Evolutionary conservation across 768 basidiomycete genomes (phyloP), one percentile per base, ranked within the genome.

Genomic region (Lentinula aciculospora): DNA sequence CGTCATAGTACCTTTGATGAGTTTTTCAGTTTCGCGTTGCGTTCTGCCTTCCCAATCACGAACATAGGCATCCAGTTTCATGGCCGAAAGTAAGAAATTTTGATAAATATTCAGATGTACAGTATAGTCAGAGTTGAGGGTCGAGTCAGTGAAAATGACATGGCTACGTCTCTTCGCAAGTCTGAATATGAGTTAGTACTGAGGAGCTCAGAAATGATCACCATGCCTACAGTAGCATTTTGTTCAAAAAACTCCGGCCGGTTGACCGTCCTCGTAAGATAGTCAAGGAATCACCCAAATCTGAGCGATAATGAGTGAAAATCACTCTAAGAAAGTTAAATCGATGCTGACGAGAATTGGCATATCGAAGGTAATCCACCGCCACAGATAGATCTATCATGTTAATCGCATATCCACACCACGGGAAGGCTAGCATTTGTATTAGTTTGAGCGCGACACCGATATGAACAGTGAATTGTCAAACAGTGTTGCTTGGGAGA

Each of bases 361-460:
- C 70, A 65, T 85, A 90, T 60, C 93, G 81, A 2, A 79, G 73
- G 66, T 92, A 92, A 67, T 98, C 94, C 1, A 81, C 83, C 9
- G 85, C 79, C 25, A 98, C 77, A 9, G 92, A 90, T 32, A 99
- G 76, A 62, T 86, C 81, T 21, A 67, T 71, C 76, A 85, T 89
- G 65, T 94, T 72, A 63, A 99, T 89, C 54, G 85, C 66, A 61
- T 87, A 81, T 2, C 95, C 97, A 72, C 97, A 99, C 89, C 94
- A 99, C 1, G 93, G 88, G 68, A 99, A 98, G 40, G 74, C 94
- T 94, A 36, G 54, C 25, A 23, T 29, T 6, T 10, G 57, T 27
- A 50, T 44, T 25, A 58, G 15, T 17, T n/a, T 45, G 4, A 13
- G 25, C 27, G 15, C 19, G 21, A 44, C 19, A 23, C 19, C 46